These are phyloP conservation scores for Trichosporon coremiiforme DNA, from an alignment of 1,284 basidiomycete genomes.

Conservation along the genomic window DNA sequence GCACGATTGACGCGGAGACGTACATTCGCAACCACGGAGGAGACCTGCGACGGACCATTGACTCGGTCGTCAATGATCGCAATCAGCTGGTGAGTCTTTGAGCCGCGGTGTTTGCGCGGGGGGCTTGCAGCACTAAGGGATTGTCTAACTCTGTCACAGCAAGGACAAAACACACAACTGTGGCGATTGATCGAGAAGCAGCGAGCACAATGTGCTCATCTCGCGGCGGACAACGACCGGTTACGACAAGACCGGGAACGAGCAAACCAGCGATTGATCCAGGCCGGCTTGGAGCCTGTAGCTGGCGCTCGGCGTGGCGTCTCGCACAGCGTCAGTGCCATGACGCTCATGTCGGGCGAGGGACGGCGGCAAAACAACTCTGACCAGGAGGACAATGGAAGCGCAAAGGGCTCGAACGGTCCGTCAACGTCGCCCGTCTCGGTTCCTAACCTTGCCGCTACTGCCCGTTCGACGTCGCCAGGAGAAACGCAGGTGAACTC, in stretches of 20 bases:
- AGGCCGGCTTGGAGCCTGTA: conserved; percentile 45
- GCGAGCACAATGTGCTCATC: conserved; percentile 44
- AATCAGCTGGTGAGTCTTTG: conserved; percentile 62
- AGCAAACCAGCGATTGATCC: conserved; percentile 42
- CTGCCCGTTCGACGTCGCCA: conserved; percentile 17
- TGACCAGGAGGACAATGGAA: conserved; percentile 40
- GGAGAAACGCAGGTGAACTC: background rate
- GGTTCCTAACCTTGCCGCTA: conserved; percentile 1
- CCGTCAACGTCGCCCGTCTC: conserved; percentile 24
- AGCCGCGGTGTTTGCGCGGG: background rate
- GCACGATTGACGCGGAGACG: conserved; percentile 41
- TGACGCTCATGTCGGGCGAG: conserved; percentile 37
- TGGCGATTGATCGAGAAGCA: conserved; percentile 93
- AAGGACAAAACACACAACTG: conserved; percentile 78
- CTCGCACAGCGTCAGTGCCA: conserved; percentile 43
- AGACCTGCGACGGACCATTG: conserved; percentile 65
- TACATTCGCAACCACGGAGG: conserved; percentile 43
- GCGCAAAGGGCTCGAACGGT: conserved; percentile 4
- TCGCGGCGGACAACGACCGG: conserved; percentile 62
- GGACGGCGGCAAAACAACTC: conserved; percentile 44
- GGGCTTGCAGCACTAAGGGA: background rate
- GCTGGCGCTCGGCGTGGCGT: conserved; percentile 34
- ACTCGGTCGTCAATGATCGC: conserved; percentile 71
- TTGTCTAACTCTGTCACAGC: conserved; percentile 43
- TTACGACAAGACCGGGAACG: conserved; percentile 75